Evolutionary conservation across 1,139 yeast species (phyloP).

Genomic region (Trichomonascaceae sp.): DNA sequence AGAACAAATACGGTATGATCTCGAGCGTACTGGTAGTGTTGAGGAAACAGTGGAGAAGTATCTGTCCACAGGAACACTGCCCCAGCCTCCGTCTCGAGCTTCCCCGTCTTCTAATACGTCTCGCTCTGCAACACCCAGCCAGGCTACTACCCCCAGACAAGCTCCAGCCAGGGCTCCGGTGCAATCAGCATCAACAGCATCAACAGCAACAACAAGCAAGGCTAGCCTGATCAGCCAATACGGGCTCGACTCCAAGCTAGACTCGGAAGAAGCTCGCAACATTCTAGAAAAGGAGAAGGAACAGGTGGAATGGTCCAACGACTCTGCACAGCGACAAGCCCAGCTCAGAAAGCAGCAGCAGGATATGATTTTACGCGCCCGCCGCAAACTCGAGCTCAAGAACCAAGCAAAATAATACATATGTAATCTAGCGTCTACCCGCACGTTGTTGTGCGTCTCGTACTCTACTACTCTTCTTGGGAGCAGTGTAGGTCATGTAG

Average conservation of each 20-base stretch:
- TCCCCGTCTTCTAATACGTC: conserved; percentile 1
- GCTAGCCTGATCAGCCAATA: conserved; percentile 18
- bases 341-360: conserved; percentile 35
- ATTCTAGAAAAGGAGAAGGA: conserved; percentile 8
- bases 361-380: conserved; percentile 38
- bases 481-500: no score
- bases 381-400: conserved; percentile 28
- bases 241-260: conserved; percentile 11
- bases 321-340: conserved; percentile 29
- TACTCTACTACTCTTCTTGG: no score
- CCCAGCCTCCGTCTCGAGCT: conserved; percentile 41
- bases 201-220: conserved; percentile 6
- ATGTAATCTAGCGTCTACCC: no score
- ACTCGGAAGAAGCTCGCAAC: conserved; percentile 4
- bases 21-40: conserved; percentile 62
- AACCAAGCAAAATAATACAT: conserved; percentile 5
- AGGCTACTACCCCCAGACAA: neutral
- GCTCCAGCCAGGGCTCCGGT: conserved; percentile 1
- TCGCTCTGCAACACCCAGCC: conserved; percentile 5
- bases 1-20: conserved; percentile 45
- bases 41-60: conserved; percentile 65
- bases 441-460: no score
- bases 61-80: conserved; percentile 50
- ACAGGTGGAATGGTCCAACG: conserved; percentile 26
- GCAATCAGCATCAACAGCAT: conserved; percentile 4